Evolutionary conservation across 345 rosid species (phyloP).

Genomic region (Dipteronia sinensis): DNA sequence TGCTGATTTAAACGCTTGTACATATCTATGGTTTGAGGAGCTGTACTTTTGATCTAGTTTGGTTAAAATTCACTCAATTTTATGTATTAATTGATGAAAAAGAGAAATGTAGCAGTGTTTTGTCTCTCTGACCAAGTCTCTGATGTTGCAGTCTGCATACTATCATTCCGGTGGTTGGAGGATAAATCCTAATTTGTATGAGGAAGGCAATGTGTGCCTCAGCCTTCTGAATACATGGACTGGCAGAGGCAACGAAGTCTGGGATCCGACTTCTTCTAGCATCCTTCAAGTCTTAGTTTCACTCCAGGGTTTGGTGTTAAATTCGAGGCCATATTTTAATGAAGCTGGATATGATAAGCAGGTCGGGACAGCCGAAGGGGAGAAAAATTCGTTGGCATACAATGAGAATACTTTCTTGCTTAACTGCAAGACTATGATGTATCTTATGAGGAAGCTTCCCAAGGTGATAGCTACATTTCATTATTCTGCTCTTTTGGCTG

Average conservation of each 20-base stretch:
- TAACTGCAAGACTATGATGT: constrained; percentile 95
- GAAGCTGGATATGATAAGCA: constrained; percentile 99
- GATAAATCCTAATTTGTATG: constrained; percentile 90
- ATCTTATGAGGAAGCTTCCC: constrained; percentile 85
- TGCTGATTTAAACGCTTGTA: constrained; percentile 7
- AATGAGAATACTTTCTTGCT: constrained; percentile 92
- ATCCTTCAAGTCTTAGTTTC: constrained; percentile 98
- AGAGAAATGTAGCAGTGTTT: not conserved
- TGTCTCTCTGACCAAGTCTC: constrained; percentile 18
- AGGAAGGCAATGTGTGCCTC: constrained; percentile 98
- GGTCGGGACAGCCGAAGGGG: constrained; percentile 95
- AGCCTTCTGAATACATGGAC: constrained; percentile 98
- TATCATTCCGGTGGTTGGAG: constrained; percentile 99
- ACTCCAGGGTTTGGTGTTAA: constrained; percentile 93
- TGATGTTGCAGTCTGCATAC: constrained; percentile 73
- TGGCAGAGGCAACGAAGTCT: constrained; percentile 94
- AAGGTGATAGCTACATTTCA: constrained; percentile 51
- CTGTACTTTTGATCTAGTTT: not conserved
- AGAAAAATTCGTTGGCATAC: constrained; percentile 87
- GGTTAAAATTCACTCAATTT: not conserved
- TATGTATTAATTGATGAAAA: not conserved
- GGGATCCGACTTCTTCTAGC: constrained; percentile 94
- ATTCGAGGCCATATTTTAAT: constrained; percentile 95
- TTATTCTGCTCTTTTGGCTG: not conserved
- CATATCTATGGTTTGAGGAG: not conserved